Evolutionary conservation across 331 rosid genomes (phyloP).

Genomic region (Erythrophleum ivorense): DNA sequence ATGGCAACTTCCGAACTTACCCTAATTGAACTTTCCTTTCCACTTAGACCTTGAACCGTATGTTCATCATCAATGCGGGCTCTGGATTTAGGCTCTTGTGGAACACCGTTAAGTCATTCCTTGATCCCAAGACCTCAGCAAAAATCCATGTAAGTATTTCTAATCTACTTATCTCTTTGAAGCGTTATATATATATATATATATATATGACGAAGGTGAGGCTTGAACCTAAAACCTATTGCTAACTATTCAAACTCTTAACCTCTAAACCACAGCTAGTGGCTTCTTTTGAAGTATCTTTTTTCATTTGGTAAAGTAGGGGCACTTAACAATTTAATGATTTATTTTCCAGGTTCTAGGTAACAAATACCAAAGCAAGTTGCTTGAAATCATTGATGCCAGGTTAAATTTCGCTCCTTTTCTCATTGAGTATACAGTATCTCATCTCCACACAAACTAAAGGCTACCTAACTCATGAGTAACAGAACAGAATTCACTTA

Average conservation of each 20-base stretch:
- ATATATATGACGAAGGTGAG: background rate
- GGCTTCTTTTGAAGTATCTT: background rate
- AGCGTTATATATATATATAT: background rate
- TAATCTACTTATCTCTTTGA: too few relatives aligned
- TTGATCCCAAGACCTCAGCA: constrained; percentile 93
- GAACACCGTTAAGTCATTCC: constrained; percentile 89
- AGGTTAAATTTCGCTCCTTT: constrained; percentile 47
- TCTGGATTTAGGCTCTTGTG: constrained; percentile 94
- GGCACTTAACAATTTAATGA: constrained; percentile 36
- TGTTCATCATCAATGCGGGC: constrained; percentile 98
- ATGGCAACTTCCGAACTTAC: background rate
- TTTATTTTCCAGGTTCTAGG: constrained; percentile 73
- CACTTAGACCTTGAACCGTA: constrained; percentile 73
- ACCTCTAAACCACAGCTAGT: background rate
- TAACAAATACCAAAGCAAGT: constrained; percentile 92
- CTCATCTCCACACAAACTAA: constrained; percentile 6
- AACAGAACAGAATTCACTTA: constrained; percentile 14
- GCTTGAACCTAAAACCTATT: background rate
- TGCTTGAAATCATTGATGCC: constrained; percentile 93
- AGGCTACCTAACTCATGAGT: background rate
- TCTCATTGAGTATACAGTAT: background rate
- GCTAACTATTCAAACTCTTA: background rate
- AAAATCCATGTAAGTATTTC: constrained; percentile 72
- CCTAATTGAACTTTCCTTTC: constrained; percentile 28
- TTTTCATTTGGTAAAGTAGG: constrained; percentile 13